Base-by-base conservation (phyloP, 2,329 filamentous ascomycete species). In the Exophiala alcalophila region DNA sequence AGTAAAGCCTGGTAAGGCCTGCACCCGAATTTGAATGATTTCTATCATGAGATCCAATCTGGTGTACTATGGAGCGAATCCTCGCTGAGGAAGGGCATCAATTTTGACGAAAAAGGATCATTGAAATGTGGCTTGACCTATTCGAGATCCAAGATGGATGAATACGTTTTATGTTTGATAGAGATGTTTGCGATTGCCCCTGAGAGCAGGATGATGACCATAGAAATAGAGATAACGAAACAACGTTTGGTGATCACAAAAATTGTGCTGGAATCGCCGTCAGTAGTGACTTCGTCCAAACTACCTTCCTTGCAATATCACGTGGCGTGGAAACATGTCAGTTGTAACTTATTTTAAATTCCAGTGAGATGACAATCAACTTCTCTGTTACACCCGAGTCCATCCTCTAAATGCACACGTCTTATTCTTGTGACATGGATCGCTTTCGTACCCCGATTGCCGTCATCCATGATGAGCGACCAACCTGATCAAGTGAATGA, bases 151-250 rank as follows among this genome's bases (percentile, higher is more conserved):
- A 12, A 27, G 18, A 39, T 32, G 21, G 21, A 21, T 38, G 33
- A 21, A 44, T 28, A 31, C 11, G 11, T 24, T 40, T 32, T 23
- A 24, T 34, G 20, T 21, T 37, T 19, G 39, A 27, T 34, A 34
- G 23, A 19, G 14, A n/a, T 11, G 44, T 30, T 29, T 34, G 25
- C 32, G 20, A n/a, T n/a, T n/a, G n/a, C n/a, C n/a, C n/a, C n/a
- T n/a, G n/a, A n/a, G n/a, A n/a, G n/a, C n/a, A n/a, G 18, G 20
- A 14, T 28, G n/a, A 44, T 15, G 34, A 48, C 14, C 11, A 43
- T 44, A 48, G 39, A 48, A 11, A 36, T 48, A 48, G 44, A 48
- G 19, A 24, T 48, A 36, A 44, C 10, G 39, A 43, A 26, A 15
- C 8, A 14, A 5, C 12, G 34, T 14, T 15, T 27, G 34, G 12